Evolutionary conservation across 1,284 basidiomycete genomes (phyloP), one percentile per base, ranked within the genome.

Genomic region (Termitomyces sp.): DNA sequence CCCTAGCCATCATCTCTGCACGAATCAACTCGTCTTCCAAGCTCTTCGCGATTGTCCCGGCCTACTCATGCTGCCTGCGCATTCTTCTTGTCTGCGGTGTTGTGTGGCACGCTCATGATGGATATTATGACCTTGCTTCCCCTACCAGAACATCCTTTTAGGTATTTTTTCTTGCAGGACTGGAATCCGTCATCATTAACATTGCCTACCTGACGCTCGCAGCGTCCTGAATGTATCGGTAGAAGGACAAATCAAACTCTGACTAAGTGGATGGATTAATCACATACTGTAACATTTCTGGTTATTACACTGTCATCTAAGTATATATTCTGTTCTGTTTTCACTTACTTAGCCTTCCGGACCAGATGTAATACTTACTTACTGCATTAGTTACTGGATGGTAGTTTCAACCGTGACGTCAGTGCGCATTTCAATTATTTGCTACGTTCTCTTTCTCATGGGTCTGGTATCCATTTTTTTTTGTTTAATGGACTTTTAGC

Each of bases 201-300:
- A 19, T 49, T 10, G 34, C 19, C 16, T 43, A 35, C 16, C 21
- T 56, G 19, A 39, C 45, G 16, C 48, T 26, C 42, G 49, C 21
- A 49, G 41, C 14, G 37, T 55, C 14, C 10, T 51, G 37, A 49
- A 51, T 38, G 41, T 21, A 3, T 48, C 51, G 14, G n/a, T 19
- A 6, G 49, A 51, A 14, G 49, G 49, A 28, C 54, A 52, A 31
- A 55, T 55, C 42, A 55, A 52, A 46, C 49, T 55, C 6, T 54
- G 42, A 55, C 10, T 11, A 16, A 14, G 14, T 2, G 13, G 4
- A 16, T 43, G 6, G 16, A 30, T 28, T 28, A n/a, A n/a, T n/a
- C n/a, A n/a, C n/a, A n/a, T n/a, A n/a, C n/a, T n/a, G n/a, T n/a
- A n/a, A n/a, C n/a, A n/a, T n/a, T n/a, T n/a, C n/a, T n/a, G n/a